A percentile compares a stretch with the other conserved stretches of the same genome.
These are phyloP conservation scores for Russula dissimulans DNA, from an alignment of 768 basidiomycete genomes.

Conservation along the genomic window DNA sequence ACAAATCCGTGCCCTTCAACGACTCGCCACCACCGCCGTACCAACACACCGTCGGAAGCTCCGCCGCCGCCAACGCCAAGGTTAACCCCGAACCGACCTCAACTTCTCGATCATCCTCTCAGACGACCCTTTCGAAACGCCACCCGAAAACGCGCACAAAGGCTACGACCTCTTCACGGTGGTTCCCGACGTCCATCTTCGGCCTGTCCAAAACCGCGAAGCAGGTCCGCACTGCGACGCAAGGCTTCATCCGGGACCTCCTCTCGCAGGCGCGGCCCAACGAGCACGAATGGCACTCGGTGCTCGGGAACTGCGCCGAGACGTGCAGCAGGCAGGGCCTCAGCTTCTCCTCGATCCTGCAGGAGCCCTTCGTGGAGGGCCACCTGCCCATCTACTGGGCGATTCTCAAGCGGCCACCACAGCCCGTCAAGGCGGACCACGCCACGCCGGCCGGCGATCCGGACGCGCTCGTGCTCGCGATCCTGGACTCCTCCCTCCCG, in stretches of 20 bases:
- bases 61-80: conserved; percentile 1
- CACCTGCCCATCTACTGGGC: conserved; percentile 70
- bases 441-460: conserved; percentile 1
- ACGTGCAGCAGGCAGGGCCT: conserved; percentile 45
- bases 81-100: neutral
- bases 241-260: conserved; percentile 25
- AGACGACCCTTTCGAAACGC: neutral
- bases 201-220: conserved; percentile 20
- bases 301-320: conserved; percentile 55
- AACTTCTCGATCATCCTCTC: neutral
- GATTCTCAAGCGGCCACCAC: conserved; percentile 44
- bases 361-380: conserved; percentile 53
- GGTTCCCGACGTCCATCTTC: conserved; percentile 15
- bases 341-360: conserved; percentile 45
- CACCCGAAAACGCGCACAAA: neutral
- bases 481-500: conserved; percentile 46
- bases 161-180: neutral
- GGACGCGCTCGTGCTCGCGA: conserved; percentile 34
- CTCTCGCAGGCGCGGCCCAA: conserved; percentile 31
- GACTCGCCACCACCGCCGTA: conserved; percentile 18
- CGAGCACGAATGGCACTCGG: conserved; percentile 25
- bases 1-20: conserved; percentile 8
- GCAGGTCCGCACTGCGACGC: conserved; percentile 14
- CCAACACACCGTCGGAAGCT: conserved; percentile 1
- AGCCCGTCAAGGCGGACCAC: conserved; percentile 1